Base-by-base conservation (phyloP, 306 rosid species). In the Alnus rubra region DNA sequence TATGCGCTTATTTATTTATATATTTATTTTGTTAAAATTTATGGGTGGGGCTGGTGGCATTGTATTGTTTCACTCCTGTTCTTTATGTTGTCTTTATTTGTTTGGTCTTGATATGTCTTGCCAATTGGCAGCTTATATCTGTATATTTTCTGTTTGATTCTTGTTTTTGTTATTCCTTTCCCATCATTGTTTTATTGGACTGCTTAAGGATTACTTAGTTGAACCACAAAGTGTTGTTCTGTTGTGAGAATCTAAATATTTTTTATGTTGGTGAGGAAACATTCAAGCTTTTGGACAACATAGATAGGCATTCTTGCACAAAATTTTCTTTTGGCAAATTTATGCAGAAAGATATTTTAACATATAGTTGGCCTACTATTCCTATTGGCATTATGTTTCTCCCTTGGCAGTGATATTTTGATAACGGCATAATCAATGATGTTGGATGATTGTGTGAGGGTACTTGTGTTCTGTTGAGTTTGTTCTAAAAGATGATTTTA, bases 191-290 rank as follows among this genome's bases (percentile, higher is more conserved):
- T 54, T 55, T 74, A 28, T 28, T 18, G 31, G 2, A 53, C 31
- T 56, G 54, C 31, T 30, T 60, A 54, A 45, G 30, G 74, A 35
- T 7, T 54, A 54, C 80, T 78, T 19, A 58, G 18, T 67, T 70
- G 18, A 44, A 67, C 4, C 19, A 60, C 16, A 28, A 60, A 60
- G 3, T 56, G 68, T 13, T 60, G 5, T 30, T 30, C 39, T 60
- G 68, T 28, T 1, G 2, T 52, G 56, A 52, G 18, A 52, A 13
- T 52, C 56, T 52, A 11, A 13, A 4, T 52, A 49, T 13, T 49
- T 52, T 16, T 48, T 52, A 14, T 11, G 68, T 60, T 60, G 39
- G 39, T 4, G 68, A 30, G 67, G 67, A 60, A 60, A 28, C 39
- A 30, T 60, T 12, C 39, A 60, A 60, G 42, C 67, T 60, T 60